phyloP scores from a whole-genome alignment of 805 yeast genomes.

The Candida hungchunana region DNA sequence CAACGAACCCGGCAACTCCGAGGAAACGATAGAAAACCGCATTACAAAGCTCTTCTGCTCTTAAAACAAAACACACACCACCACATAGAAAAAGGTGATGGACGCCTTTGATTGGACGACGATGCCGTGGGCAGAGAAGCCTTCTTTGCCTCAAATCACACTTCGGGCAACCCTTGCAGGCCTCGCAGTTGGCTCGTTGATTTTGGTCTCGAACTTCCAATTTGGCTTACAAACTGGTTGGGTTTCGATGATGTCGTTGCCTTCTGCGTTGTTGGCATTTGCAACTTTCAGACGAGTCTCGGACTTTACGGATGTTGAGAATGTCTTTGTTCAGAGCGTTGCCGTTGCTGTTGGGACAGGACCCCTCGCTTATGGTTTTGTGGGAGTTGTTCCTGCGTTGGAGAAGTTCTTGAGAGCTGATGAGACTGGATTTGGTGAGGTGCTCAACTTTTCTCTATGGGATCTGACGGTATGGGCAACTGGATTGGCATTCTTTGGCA shows the following conservation, averaged over 20 bases:
- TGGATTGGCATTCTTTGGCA: constrained; percentile 91
- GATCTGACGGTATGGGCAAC: constrained; percentile 77
- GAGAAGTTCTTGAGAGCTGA: constrained; percentile 78
- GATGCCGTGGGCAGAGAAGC: constrained; percentile 35
- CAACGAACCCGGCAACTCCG: no score
- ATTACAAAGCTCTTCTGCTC: no score
- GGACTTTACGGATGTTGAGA: constrained; percentile 82
- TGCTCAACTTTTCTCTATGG: constrained; percentile 34
- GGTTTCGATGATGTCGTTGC: constrained; percentile 99
- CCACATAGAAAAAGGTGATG: no score
- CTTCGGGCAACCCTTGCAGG: constrained; percentile 73
- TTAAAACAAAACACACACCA: no score
- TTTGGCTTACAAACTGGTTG: constrained; percentile 97
- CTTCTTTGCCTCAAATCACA: constrained; percentile 61
- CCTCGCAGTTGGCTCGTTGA: constrained; percentile 77
- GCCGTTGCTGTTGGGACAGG: constrained; percentile 98
- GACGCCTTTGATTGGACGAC: constrained; percentile 24
- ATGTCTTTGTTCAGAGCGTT: constrained; percentile 85
- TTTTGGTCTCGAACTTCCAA: constrained; percentile 86
- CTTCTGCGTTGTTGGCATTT: constrained; percentile 85
- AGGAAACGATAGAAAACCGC: no score
- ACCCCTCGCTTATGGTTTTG: constrained; percentile 90
- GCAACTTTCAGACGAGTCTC: constrained; percentile 67
- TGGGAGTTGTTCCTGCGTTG: constrained; percentile 93
- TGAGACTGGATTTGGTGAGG: constrained; percentile 60